A percentile compares a stretch with the other conserved stretches of the same genome.
Conservation (phyloP, 176 grass and related monocot species). For the Otatea glauca region DNA sequence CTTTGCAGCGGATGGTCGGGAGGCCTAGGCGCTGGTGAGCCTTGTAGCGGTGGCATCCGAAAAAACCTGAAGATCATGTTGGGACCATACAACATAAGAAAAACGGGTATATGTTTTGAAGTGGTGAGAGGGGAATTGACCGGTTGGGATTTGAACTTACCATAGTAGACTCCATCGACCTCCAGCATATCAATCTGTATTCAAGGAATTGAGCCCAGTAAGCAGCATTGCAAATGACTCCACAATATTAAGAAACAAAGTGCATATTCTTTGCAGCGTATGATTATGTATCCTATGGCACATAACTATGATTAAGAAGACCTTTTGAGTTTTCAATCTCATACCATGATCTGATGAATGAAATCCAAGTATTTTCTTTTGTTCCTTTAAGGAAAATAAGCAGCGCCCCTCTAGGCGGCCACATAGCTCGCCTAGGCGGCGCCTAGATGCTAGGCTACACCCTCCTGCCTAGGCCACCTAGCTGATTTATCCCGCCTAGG, state of each 20-base stretch:
- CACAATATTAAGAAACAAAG: background rate
- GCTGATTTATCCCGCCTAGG: no score
- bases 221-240: slow-evolving; percentile 14
- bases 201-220: slow-evolving; percentile 33
- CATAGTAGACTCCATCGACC: slow-evolving; percentile 88
- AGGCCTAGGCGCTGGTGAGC: slow-evolving; percentile 91
- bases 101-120: background rate
- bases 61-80: slow-evolving; percentile 73
- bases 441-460: no score
- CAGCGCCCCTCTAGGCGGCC: no score
- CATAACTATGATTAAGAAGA: background rate
- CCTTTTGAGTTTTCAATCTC: background rate
- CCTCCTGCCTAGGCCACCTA: no score
- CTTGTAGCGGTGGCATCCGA: slow-evolving; percentile 91
- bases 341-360: background rate
- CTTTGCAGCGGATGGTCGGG: slow-evolving; percentile 87
- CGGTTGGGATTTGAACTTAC: slow-evolving; percentile 36
- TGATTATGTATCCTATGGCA: background rate
- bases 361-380: background rate
- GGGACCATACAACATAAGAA: slow-evolving; percentile 4
- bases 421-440: no score
- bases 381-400: background rate
- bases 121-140: background rate
- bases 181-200: slow-evolving; percentile 96
- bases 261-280: background rate